Base-by-base conservation (phyloP, 441 rosid species). In the Flueggea neowawraea region DNA sequence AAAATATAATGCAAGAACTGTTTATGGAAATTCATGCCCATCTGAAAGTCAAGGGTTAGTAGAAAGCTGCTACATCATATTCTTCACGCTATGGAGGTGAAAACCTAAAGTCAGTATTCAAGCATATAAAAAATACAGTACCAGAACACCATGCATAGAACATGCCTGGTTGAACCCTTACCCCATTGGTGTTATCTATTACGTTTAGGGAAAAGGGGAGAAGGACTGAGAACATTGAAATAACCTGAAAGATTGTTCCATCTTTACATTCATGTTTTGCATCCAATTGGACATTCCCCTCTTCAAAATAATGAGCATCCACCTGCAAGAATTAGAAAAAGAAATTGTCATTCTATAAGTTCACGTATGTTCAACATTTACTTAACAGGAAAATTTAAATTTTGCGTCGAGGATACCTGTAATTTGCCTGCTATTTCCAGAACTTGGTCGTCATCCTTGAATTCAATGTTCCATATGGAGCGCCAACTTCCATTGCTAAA, bases 231-330 rank as follows among this genome's bases (percentile, higher is more conserved):
- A 47, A 12, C 44, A 28, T 28, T 31, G 62, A 2, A 61, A 41
- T 55, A 65, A 95, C 99, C 97, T 91, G 99, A 79, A 95, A 80
- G 10, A 86, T 76, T 28, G 99, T 86, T 22, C 88, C 82, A 76
- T 91, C 97, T 75, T 81, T 76, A 72, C 90, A 88, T 66, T 89
- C 96, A 65, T 91, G 84, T 69, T 84, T 82, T 52, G 99, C 88
- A 70, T 89, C 97, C 80, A 91, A 78, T 75, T 95, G 97, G 68
- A 95, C 99, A 82, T 95, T 95, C 63, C 99, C 98, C 80, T 95
- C 98, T 74, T 95, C 99, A 69, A 91, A 95, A 77, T 91, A 95
- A 78, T 95, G 99, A 45, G 98, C 98, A 39, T 79, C 92, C 67
- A 95, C 99, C 99, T 91, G 75, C 68, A 63, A 73, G 61, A 64